Conservation (phyloP, 805 yeast species). For the Wickerhamomyces strasburgensis region DNA sequence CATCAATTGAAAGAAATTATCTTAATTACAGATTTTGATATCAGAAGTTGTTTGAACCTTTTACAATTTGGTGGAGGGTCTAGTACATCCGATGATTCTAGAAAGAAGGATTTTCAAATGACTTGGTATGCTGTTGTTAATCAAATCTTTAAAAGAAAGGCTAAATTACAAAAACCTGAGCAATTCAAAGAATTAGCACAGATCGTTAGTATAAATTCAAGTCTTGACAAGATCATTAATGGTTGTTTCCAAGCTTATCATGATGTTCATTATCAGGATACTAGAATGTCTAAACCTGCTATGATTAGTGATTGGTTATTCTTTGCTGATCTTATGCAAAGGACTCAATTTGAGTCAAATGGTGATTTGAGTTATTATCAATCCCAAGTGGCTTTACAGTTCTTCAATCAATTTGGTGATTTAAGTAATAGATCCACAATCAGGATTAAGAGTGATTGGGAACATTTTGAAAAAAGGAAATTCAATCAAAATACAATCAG, state of each 20-base stretch:
- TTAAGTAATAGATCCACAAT: conserved; percentile 35
- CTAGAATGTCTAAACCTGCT: conserved; percentile 52
- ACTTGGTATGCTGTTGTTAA: conserved; percentile 68
- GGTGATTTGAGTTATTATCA: conserved; percentile 50
- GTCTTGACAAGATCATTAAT: conserved; percentile 57
- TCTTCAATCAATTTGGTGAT: conserved; percentile 62
- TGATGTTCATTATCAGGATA: conserved; percentile 59
- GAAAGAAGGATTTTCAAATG: conserved; percentile 52
- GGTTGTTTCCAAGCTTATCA: conserved; percentile 71
- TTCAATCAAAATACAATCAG: conserved; percentile 11
- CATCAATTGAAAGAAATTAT: conserved; percentile 60
- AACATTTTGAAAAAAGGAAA: conserved; percentile 19
- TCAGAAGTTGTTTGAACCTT: conserved; percentile 79
- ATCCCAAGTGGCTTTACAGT: conserved; percentile 52
- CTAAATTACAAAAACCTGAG: conserved; percentile 39
- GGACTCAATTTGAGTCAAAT: conserved; percentile 37
- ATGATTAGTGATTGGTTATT: conserved; percentile 70
- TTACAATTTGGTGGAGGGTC: conserved; percentile 53
- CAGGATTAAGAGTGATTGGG: conserved; percentile 28
- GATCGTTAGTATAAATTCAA: conserved; percentile 41
- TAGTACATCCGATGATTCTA: conserved; percentile 19
- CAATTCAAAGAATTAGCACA: conserved; percentile 45
- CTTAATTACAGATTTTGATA: conserved; percentile 70
- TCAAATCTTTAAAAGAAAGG: conserved; percentile 50
- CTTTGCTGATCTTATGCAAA: conserved; percentile 58